Conservation (phyloP, 202 grass and related monocot genomes). For the Eragrostis tef region DNA sequence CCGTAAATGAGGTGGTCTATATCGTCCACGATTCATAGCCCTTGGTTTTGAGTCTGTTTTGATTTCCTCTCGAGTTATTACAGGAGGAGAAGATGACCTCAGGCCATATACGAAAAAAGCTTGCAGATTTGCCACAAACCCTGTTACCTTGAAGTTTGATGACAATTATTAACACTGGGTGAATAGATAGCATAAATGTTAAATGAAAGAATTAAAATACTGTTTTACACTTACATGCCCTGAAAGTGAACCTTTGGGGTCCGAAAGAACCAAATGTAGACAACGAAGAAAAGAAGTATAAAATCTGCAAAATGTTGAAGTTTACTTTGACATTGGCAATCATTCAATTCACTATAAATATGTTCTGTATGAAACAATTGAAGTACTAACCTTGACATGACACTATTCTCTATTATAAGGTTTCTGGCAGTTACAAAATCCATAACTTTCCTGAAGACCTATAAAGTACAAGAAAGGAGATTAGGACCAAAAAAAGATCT, state of each 20-base stretch:
- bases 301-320: conserved; percentile 60
- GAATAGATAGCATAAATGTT: conserved; percentile 23
- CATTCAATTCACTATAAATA: conserved; percentile 33
- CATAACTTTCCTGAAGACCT: conserved; percentile 93
- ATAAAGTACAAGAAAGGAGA: conserved; percentile 37
- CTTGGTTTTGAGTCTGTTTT: conserved; percentile 52
- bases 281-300: conserved; percentile 75
- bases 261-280: conserved; percentile 81
- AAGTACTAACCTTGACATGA: conserved; percentile 79
- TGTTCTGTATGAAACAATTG: conserved; percentile 20
- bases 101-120: conserved; percentile 85
- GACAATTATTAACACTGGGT: conserved; percentile 48
- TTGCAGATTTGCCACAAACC: conserved; percentile 82
- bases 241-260: conserved; percentile 76
- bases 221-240: conserved; percentile 76
- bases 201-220: conserved; percentile 8
- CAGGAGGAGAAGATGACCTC: conserved; percentile 52
- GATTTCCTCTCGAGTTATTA: conserved; percentile 53
- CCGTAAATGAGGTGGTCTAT: conserved; percentile 90
- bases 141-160: conserved; percentile 82
- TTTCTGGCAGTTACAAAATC: conserved; percentile 82
- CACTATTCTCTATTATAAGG: conserved; percentile 67
- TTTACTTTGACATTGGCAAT: conserved; percentile 50
- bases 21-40: conserved; percentile 48
- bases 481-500: conserved; percentile 33